phyloP scores from a whole-genome alignment of 1,284 basidiomycete genomes.

The Cutaneotrichosporon sp. region DNA sequence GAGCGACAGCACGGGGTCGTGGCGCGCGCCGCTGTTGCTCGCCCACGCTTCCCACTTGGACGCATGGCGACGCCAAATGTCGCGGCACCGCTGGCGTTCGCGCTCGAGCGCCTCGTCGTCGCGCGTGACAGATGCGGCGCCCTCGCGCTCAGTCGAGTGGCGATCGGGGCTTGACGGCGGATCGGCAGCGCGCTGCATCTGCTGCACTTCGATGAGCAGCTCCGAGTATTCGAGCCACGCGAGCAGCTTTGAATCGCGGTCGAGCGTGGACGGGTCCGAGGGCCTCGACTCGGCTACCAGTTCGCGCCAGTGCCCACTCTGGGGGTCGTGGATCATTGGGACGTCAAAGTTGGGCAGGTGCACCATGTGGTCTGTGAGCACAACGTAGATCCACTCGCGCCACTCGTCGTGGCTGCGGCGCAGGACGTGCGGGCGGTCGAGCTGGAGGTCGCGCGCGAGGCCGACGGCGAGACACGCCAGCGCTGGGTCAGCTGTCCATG shows the following conservation, averaged over 20 bases:
- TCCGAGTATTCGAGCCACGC: slow-evolving; percentile 47
- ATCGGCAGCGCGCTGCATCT: slow-evolving; percentile 3
- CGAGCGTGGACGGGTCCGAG: slow-evolving; percentile 33
- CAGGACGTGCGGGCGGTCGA: slow-evolving; percentile 26
- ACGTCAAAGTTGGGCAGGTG: slow-evolving; percentile 31
- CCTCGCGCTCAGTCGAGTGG: neutral
- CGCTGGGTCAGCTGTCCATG: slow-evolving; percentile 40
- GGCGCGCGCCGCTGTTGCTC: slow-evolving; percentile 21
- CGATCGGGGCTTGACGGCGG: neutral
- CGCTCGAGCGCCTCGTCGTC: neutral
- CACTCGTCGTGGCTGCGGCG: slow-evolving; percentile 38
- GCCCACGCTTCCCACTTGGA: slow-evolving; percentile 40
- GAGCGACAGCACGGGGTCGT: slow-evolving; percentile 32
- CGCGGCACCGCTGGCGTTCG: slow-evolving; percentile 13
- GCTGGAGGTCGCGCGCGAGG: slow-evolving; percentile 30
- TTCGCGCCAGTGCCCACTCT: slow-evolving; percentile 38
- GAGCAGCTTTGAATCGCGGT: slow-evolving; percentile 44
- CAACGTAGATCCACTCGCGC: slow-evolving; percentile 45
- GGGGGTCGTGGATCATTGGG: slow-evolving; percentile 30
- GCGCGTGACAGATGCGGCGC: neutral
- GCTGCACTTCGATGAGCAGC: slow-evolving; percentile 33
- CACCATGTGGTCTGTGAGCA: slow-evolving; percentile 44
- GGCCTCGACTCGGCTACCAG: slow-evolving; percentile 23
- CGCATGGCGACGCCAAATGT: slow-evolving; percentile 30
- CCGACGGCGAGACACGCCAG: slow-evolving; percentile 36